phyloP scores from a whole-genome alignment of 2,329 filamentous ascomycete genomes.

The Xylariaceae sp. region DNA sequence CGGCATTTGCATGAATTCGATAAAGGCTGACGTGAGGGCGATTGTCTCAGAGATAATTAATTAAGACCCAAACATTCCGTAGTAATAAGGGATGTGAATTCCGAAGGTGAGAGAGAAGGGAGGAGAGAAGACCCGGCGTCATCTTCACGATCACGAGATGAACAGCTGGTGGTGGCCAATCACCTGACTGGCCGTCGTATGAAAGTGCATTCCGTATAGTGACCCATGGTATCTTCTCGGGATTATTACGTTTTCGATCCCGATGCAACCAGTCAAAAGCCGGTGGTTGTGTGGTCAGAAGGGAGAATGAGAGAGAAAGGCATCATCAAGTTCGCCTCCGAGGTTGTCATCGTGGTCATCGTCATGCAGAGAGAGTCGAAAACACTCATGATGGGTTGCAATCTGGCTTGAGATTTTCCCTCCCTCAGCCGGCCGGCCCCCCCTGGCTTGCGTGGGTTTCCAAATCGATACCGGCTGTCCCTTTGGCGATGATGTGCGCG shows the following conservation, averaged over 20 bases:
- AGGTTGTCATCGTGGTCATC: background rate
- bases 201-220: background rate
- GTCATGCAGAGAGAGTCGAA: conserved; percentile 2
- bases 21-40: background rate
- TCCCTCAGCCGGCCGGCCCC: background rate
- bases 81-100: no score
- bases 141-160: background rate
- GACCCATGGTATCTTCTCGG: background rate
- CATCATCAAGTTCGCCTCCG: background rate
- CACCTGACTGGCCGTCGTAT: background rate
- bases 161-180: background rate
- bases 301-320: background rate
- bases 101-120: background rate
- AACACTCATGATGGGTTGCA: conserved; percentile 3
- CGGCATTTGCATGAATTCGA: background rate
- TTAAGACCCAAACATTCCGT: no score
- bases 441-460: conserved; percentile 1
- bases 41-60: background rate
- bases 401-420: background rate
- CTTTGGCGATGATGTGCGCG: conserved; percentile 9
- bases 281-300: background rate
- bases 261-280: background rate
- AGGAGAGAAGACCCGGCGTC: background rate
- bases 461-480: conserved; percentile 15
- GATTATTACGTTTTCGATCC: background rate